Conservation (phyloP, 495 filamentous ascomycete species). For the Jackrogersella multiformis region DNA sequence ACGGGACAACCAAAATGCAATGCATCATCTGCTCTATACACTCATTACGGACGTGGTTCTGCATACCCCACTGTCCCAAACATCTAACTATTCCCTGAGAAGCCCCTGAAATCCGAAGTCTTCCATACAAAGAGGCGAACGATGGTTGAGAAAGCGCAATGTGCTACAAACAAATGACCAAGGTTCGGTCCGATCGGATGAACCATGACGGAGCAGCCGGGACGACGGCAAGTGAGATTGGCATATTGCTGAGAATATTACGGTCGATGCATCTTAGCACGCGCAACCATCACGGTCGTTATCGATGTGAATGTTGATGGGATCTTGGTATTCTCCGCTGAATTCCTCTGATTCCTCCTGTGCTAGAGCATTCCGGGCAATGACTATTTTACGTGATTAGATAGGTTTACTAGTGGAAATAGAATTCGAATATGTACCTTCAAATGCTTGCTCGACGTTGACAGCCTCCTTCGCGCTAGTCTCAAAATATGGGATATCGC, state of each 20-base stretch:
- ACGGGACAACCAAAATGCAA: conserved; percentile 24
- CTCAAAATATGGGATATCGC: conserved; percentile 97
- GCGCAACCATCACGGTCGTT: conserved; percentile 90
- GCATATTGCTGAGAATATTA: conserved; percentile 6
- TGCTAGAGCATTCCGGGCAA: conserved; percentile 91
- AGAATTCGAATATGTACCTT: conserved; percentile 67
- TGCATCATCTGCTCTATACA: conserved; percentile 35
- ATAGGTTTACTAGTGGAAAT: neutral
- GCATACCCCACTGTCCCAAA: conserved; percentile 7
- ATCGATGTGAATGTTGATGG: conserved; percentile 95
- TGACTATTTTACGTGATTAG: conserved; percentile 67
- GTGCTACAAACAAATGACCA: conserved; percentile 2
- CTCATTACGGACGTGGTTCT: conserved; percentile 20
- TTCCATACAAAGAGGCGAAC: conserved; percentile 31
- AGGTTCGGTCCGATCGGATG: neutral
- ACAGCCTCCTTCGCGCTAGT: conserved; percentile 98
- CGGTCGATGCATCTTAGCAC: conserved; percentile 65
- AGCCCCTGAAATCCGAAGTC: conserved; percentile 22
- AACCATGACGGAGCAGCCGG: neutral
- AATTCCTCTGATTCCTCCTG: conserved; percentile 96
- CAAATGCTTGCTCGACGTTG: conserved; percentile 98
- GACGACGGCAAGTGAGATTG: conserved; percentile 1
- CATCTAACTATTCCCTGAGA: conserved; percentile 9
- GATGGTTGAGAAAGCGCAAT: conserved; percentile 36
- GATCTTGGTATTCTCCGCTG: conserved; percentile 92